Base-by-base conservation (phyloP, 2,329 filamentous ascomycete species). In the Ophiocordyceps camponoti-rufipedis region DNA sequence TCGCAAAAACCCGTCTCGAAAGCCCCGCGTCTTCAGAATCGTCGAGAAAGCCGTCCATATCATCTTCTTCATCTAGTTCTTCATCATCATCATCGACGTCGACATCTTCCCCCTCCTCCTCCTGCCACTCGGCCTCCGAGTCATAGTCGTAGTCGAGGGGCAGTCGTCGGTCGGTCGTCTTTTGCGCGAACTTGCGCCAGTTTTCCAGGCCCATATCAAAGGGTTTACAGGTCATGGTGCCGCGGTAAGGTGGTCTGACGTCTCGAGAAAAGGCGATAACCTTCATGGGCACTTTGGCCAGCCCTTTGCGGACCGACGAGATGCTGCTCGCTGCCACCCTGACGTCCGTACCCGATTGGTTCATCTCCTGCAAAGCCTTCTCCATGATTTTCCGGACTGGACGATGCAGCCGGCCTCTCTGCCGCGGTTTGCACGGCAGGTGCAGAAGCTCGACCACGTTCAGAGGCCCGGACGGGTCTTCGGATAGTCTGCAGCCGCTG, bases 41-140 rank as follows among this genome's bases (percentile, higher is more conserved):
- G 53, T 94, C 88, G 2, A 95, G 68, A 56, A 95, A 95, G 16
- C 79, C 88, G 4, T 86, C 85, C 79, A 94, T 82, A 48, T 93
- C 87, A 14, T 85, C 82, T n/a, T 78, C 81, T 46, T 82, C 82
- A 47, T 83, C 82, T 0, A 69, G 51, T n/a, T 73, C 88, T 67
- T 72, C 87, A 65, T 74, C 74, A 28, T 72, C 71, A 9, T 82
- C 79, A 18, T 82, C 80, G 28, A 80, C 67, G 2, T 80, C 72
- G 13, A 85, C 71, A 44, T 82, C 78, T 41, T 83, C 81, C 28
- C 82, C 81, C 47, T 66, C 75, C 49, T 80, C 73, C 47, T 86
- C 84, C 56, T 87, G 81, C 85, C 85, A 93, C 58, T 91, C 85
- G 6, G 76, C 83, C 58, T 93, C 85, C 3, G 84, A 89, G 55